Conservation (phyloP, 176 grass and related monocot genomes). For the Eleusine coracana region DNA sequence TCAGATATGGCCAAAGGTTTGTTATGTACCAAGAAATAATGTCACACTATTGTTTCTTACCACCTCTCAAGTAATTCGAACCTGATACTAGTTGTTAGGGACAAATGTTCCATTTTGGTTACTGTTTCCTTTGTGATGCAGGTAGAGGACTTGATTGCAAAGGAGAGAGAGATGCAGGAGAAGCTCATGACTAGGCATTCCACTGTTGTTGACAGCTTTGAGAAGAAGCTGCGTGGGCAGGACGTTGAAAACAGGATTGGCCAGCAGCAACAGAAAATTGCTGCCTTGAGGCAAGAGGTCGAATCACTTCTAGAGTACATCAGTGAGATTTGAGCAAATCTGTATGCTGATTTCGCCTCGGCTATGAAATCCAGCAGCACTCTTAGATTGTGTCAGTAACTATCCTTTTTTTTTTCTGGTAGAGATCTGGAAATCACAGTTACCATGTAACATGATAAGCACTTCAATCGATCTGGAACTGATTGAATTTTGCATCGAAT, state of each 20-base stretch:
- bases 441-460: constrained; percentile 28
- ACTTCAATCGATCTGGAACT: constrained; percentile 16
- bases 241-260: constrained; percentile 85
- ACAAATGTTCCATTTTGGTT: constrained; percentile 1
- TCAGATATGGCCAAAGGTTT: constrained; percentile 90
- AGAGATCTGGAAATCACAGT: neutral
- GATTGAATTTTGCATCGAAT: constrained; percentile 36
- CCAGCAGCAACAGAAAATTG: constrained; percentile 80
- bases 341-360: neutral
- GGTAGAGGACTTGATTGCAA: constrained; percentile 74
- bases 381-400: constrained; percentile 24
- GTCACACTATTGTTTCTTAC: constrained; percentile 4
- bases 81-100: neutral
- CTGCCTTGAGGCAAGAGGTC: constrained; percentile 68
- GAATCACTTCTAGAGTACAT: constrained; percentile 81
- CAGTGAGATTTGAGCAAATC: constrained; percentile 64
- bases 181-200: constrained; percentile 88
- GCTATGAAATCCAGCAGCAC: neutral
- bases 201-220: constrained; percentile 85
- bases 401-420: neutral
- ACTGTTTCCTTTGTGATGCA: constrained; percentile 36
- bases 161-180: constrained; percentile 95
- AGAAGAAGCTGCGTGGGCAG: constrained; percentile 89
- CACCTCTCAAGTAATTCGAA: neutral
- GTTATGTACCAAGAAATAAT: constrained; percentile 1